Percentiles rank a stretch among this genome's conserved stretches.
Conservation (phyloP, 164 flowering plant species). For the Tinospora cordifolia region DNA sequence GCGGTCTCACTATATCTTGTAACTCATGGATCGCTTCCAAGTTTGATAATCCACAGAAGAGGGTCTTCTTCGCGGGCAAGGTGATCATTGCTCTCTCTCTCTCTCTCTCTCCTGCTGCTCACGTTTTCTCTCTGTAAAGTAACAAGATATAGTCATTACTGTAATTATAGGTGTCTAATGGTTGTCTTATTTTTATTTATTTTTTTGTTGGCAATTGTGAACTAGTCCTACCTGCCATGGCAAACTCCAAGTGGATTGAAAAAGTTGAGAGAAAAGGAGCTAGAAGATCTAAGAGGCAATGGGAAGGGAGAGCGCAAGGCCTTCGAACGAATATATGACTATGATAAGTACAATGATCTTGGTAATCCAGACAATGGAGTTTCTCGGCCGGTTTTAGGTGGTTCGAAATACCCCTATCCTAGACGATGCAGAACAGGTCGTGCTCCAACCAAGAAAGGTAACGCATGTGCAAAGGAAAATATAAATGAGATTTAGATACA, state of each 20-base stretch:
- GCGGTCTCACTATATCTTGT: conserved; percentile 25
- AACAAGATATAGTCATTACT: too few species aligned
- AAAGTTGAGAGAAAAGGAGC: conserved; percentile 10
- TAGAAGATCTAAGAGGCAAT: conserved; percentile 9
- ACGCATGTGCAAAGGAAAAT: neutral
- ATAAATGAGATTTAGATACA: too few species aligned
- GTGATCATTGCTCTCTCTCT: conserved; percentile 14
- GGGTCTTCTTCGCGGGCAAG: conserved; percentile 59
- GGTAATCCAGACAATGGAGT: conserved; percentile 9
- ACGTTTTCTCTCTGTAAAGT: too few species aligned
- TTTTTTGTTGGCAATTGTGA: neutral
- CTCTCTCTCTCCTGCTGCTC: neutral
- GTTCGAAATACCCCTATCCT: conserved; percentile 12
- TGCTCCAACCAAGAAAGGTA: conserved; percentile 8
- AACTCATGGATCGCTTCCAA: conserved; percentile 57
- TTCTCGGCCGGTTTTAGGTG: conserved; percentile 11
- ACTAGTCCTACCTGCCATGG: conserved; percentile 58
- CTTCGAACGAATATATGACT: conserved; percentile 10
- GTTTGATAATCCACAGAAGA: conserved; percentile 30
- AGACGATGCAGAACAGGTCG: conserved; percentile 16
- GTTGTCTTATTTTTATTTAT: too few species aligned
- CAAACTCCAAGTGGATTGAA: conserved; percentile 19
- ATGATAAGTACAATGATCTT: conserved; percentile 16
- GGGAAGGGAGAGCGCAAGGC: conserved; percentile 6
- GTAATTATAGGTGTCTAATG: too few species aligned